Evolutionary conservation across 2,329 filamentous ascomycete genomes (phyloP).

Genomic region (Colletotrichum australisinense): DNA sequence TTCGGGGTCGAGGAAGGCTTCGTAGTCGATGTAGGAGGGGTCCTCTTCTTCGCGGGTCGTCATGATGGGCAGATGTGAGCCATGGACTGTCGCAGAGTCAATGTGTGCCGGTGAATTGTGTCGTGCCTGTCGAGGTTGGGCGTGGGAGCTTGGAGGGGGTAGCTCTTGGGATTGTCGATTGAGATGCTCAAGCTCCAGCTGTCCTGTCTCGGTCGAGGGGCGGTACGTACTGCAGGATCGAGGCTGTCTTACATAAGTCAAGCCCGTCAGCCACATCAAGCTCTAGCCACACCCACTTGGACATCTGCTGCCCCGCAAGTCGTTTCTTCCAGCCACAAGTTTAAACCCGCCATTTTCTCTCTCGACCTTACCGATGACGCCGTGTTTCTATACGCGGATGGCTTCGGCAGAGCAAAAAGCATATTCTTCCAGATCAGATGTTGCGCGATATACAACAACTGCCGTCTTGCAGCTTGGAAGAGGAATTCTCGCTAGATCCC

Average conservation of each 20-base stretch:
- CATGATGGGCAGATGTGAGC: constrained; percentile 39
- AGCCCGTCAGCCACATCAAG: accelerated
- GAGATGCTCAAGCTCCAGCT: constrained; percentile 22
- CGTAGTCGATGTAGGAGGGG: constrained; percentile 94
- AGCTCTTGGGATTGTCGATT: neutral
- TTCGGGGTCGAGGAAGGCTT: constrained; percentile 84
- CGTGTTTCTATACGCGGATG: neutral
- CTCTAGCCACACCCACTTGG: accelerated
- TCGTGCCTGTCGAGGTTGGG: neutral
- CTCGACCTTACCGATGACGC: neutral
- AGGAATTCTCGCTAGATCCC: too few relatives aligned
- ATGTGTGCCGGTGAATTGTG: neutral
- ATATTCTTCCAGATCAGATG: neutral
- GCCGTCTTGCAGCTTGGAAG: too few relatives aligned
- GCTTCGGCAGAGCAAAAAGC: neutral
- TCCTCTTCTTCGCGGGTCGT: constrained; percentile 60
- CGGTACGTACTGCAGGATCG: constrained; percentile 13
- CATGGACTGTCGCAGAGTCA: neutral
- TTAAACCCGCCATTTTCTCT: neutral
- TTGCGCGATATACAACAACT: neutral
- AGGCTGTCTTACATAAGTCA: neutral
- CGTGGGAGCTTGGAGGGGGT: neutral
- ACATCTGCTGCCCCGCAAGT: neutral
- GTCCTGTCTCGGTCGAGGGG: constrained; percentile 12
- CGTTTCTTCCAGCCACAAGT: constrained; percentile 10